These are phyloP conservation scores for Cladosporium sp. DNA, from an alignment of 2,329 filamentous ascomycete species.

Conservation along the genomic window DNA sequence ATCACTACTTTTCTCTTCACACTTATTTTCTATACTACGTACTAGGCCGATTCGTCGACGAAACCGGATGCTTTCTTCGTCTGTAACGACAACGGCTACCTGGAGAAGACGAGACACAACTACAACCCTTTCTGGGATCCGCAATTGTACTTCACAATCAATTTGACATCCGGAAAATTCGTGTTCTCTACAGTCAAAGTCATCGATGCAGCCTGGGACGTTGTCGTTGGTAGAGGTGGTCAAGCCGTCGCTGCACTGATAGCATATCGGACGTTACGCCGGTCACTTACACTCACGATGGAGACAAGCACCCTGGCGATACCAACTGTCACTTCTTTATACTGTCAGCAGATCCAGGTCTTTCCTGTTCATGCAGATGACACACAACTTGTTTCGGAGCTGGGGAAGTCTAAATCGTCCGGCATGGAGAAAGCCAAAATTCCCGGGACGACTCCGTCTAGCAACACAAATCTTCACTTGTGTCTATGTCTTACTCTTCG, in stretches of 20 bases:
- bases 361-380: neutral
- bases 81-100: constrained; percentile 17
- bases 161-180: constrained; percentile 18
- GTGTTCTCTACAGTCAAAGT: constrained; percentile 20
- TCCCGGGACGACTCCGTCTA: neutral
- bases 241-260: constrained; percentile 16
- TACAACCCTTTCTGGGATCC: constrained; percentile 21
- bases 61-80: neutral
- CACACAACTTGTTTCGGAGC: neutral
- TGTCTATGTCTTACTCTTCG: neutral
- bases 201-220: constrained; percentile 23
- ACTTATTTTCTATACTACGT: neutral
- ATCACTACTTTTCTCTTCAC: neutral
- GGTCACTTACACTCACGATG: constrained; percentile 3
- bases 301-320: neutral
- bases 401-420: neutral
- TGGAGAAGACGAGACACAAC: neutral
- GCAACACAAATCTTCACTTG: neutral
- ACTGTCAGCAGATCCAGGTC: neutral
- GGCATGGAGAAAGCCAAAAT: neutral
- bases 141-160: constrained; percentile 19
- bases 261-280: neutral
- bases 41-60: neutral
- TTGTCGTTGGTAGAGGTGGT: constrained; percentile 20
- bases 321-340: neutral